These are phyloP conservation scores for Annulohypoxylon nitens DNA, from an alignment of 495 filamentous ascomycete species.

Conservation along the genomic window DNA sequence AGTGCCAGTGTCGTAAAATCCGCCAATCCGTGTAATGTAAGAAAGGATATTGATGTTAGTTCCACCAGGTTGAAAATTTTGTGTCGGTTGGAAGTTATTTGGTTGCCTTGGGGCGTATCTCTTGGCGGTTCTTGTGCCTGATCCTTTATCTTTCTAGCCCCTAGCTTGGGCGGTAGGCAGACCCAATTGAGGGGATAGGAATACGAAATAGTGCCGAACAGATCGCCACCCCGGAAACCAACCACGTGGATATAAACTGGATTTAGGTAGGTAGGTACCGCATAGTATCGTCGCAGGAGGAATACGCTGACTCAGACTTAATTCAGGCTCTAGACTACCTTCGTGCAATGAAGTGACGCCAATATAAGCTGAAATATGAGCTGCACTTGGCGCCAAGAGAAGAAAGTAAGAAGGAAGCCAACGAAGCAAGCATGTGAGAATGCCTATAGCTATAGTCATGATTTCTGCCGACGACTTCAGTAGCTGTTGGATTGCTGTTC, in stretches of 20 bases:
- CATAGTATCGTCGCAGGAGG: constrained; percentile 11
- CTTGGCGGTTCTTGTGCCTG: neutral
- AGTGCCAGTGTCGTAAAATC: neutral
- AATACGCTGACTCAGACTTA: constrained; percentile 2
- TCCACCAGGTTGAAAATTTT: neutral
- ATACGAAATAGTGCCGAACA: neutral
- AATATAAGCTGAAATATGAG: constrained; percentile 1
- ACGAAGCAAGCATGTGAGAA: constrained; percentile 7
- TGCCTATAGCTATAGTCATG: constrained; percentile 11
- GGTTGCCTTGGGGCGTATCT: neutral
- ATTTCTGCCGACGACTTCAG: constrained; percentile 5
- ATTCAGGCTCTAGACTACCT: neutral
- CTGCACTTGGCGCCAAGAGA: constrained; percentile 12
- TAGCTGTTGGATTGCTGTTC: constrained; percentile 1
- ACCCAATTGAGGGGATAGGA: neutral
- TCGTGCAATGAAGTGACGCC: neutral
- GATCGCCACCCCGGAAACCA: neutral
- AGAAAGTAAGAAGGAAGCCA: neutral
- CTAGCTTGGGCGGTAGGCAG: neutral
- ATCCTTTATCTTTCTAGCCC: no score
- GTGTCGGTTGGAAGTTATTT: neutral
- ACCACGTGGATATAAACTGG: neutral
- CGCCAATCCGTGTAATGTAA: neutral
- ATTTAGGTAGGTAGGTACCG: neutral
- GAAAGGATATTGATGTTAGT: neutral